Conservation (phyloP, 2,329 filamentous ascomycete genomes). For the Plenodomus biglobosus region DNA sequence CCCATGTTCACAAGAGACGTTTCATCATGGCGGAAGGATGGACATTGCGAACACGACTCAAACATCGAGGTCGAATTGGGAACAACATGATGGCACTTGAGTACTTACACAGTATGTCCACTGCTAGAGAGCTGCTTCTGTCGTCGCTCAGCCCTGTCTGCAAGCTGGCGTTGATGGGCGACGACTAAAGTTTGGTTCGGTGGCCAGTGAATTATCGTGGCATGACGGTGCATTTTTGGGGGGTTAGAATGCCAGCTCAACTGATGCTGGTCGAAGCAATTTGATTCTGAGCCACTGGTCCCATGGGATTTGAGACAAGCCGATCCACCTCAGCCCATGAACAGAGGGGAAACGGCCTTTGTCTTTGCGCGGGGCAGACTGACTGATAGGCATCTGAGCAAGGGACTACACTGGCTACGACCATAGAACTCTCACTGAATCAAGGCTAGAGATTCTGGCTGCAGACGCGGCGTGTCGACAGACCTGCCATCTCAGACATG, state of each 20-base stretch:
- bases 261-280: conserved; percentile 12
- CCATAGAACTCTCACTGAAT: conserved; percentile 1
- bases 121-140: no score
- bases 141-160: neutral
- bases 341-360: conserved; percentile 2
- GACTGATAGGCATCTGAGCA: neutral
- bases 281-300: conserved; percentile 20
- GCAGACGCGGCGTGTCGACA: neutral
- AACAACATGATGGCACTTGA: no score
- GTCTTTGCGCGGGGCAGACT: conserved; percentile 18
- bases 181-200: neutral
- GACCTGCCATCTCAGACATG: conserved; percentile 2
- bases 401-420: conserved; percentile 1
- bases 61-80: neutral
- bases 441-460: neutral
- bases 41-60: neutral
- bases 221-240: conserved; percentile 1
- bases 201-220: neutral
- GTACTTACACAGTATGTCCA: no score
- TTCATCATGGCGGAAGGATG: conserved; percentile 19
- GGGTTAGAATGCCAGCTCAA: conserved; percentile 14
- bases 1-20: conserved; percentile 11
- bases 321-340: conserved; percentile 7
- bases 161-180: neutral
- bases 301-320: conserved; percentile 5